These are phyloP conservation scores for Tephrocybe sp. DNA, from an alignment of 768 basidiomycete genomes.

Conservation along the genomic window DNA sequence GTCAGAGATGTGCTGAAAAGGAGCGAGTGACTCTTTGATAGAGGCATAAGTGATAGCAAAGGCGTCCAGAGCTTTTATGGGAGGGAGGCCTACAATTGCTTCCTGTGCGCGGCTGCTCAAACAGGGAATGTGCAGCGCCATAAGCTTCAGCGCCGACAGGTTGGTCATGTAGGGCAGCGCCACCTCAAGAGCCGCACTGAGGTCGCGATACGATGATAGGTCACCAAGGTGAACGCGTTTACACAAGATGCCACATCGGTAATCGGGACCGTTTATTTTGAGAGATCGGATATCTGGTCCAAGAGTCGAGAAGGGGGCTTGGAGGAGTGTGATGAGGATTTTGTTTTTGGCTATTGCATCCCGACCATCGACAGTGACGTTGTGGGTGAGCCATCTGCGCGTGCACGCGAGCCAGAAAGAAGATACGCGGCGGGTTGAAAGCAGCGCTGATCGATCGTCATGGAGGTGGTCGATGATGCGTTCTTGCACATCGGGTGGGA, in stretches of 20 bases:
- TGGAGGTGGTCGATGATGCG: neutral
- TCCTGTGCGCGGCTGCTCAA: neutral
- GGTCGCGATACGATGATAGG: neutral
- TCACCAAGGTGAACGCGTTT: neutral
- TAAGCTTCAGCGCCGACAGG: neutral
- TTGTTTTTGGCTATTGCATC: neutral
- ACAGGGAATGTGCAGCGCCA: neutral
- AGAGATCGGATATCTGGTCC: neutral
- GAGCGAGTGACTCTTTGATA: too few species aligned
- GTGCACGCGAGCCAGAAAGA: neutral
- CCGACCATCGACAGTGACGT: neutral
- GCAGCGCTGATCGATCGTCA: neutral
- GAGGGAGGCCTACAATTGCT: neutral
- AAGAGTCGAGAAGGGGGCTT: neutral
- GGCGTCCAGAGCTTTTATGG: neutral
- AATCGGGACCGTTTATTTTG: neutral
- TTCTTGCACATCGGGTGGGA: neutral
- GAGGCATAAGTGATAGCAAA: too few species aligned
- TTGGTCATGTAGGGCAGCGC: neutral
- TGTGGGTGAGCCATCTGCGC: neutral
- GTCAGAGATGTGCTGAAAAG: too few species aligned
- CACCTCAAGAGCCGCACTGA: neutral
- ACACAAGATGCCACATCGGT: too few species aligned
- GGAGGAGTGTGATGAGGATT: neutral
- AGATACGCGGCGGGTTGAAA: neutral